Percentiles rank a stretch among this genome's conserved stretches.
These are phyloP conservation scores for Gymnopilus junonius DNA, from an alignment of 768 basidiomycete species.

Conservation along the genomic window DNA sequence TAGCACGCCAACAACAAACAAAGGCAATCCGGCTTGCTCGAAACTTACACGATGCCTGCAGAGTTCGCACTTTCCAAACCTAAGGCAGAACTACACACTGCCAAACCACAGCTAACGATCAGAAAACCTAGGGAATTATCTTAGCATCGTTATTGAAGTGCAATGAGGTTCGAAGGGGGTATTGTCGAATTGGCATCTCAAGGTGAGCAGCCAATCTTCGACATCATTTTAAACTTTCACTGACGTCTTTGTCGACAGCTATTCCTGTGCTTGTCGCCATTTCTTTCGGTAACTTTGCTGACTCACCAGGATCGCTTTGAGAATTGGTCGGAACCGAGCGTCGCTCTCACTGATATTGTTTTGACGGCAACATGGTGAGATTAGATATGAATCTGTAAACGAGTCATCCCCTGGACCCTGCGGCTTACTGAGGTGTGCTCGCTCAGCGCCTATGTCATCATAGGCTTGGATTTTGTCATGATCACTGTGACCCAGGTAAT, in stretches of 20 bases:
- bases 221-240: neutral
- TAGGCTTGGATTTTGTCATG: neutral
- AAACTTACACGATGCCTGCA: too few species aligned
- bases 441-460: neutral
- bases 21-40: slow-evolving; percentile 8
- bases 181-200: neutral
- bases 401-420: neutral
- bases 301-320: neutral
- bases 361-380: neutral
- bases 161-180: too few species aligned
- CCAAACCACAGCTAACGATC: neutral
- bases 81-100: neutral
- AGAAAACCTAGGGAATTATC: neutral
- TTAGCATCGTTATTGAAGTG: neutral
- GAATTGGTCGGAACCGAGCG: neutral
- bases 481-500: neutral
- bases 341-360: neutral
- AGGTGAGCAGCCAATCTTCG: neutral
- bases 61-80: neutral
- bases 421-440: neutral
- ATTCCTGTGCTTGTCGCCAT: neutral
- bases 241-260: neutral
- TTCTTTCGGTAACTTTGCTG: neutral
- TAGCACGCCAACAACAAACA: neutral
- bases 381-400: neutral